These are phyloP conservation scores for Saccharomyces hybrid DNA, from an alignment of 1,139 yeast genomes.

Conservation along the genomic window DNA sequence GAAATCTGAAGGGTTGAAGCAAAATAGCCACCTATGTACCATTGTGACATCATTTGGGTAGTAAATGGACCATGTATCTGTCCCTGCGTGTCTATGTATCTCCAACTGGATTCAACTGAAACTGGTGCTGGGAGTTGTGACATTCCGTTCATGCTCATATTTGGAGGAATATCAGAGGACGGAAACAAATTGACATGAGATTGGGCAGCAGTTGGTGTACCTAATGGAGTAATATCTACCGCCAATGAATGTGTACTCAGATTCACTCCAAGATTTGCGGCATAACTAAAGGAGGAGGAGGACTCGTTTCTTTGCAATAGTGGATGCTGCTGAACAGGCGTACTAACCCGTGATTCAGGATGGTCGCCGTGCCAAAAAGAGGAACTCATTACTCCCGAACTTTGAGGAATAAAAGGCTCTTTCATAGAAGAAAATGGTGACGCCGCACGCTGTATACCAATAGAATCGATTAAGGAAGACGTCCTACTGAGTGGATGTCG, in stretches of 20 bases:
- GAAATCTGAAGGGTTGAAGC: constrained; percentile 24
- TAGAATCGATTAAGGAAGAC: constrained; percentile 21
- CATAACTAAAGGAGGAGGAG: not conserved
- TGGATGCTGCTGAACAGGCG: not conserved
- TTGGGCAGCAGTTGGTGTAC: not conserved
- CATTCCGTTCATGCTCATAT: not conserved
- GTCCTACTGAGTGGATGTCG: constrained; percentile 15
- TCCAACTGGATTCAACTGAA: constrained; percentile 30
- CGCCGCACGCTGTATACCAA: constrained; percentile 11
- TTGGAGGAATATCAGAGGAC: not conserved
- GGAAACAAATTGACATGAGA: not conserved
- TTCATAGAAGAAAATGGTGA: constrained; percentile 1
- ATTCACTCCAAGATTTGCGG: not conserved
- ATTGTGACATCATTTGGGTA: constrained; percentile 26
- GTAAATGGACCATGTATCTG: constrained; percentile 31
- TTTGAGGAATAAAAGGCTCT: not conserved
- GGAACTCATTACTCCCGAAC: not conserved
- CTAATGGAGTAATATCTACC: not conserved
- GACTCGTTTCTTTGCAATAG: not conserved
- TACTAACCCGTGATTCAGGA: not conserved
- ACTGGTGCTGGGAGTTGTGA: constrained; percentile 5
- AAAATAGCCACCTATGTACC: constrained; percentile 28
- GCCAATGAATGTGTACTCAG: not conserved
- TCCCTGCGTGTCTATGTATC: constrained; percentile 28
- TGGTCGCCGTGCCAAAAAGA: not conserved